Percentiles rank a stretch among this genome's conserved stretches.
These are phyloP conservation scores for Rutstroemia sp. DNA, from an alignment of 2,329 filamentous ascomycete species.

Conservation along the genomic window DNA sequence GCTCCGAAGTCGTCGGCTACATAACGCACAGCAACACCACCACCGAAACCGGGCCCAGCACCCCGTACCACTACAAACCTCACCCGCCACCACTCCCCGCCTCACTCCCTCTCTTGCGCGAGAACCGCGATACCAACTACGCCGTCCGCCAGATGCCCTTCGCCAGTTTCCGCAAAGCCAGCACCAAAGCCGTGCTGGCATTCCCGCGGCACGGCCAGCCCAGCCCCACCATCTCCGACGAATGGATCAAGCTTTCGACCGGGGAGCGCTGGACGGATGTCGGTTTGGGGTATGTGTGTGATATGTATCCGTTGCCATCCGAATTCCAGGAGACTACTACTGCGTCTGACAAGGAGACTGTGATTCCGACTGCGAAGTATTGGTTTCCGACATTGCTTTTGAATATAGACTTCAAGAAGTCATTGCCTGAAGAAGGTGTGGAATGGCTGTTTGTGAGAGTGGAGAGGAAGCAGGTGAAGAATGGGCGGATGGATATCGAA, in stretches of 20 bases:
- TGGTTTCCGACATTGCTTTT: slow-evolving; percentile 53
- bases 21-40: slow-evolving; percentile 56
- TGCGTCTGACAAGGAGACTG: slow-evolving; percentile 24
- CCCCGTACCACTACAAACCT: slow-evolving; percentile 46
- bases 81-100: slow-evolving; percentile 30
- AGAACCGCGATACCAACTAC: slow-evolving; percentile 42
- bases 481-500: slow-evolving; percentile 70
- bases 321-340: not conserved
- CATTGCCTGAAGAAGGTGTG: slow-evolving; percentile 57
- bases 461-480: slow-evolving; percentile 57
- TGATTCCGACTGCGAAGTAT: slow-evolving; percentile 21
- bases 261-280: slow-evolving; percentile 55
- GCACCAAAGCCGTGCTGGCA: slow-evolving; percentile 42
- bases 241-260: slow-evolving; percentile 59
- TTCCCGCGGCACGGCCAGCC: slow-evolving; percentile 41
- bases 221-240: slow-evolving; percentile 41
- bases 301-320: slow-evolving; percentile 47
- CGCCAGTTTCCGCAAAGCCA: slow-evolving; percentile 28
- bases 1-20: slow-evolving; percentile 57
- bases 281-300: slow-evolving; percentile 56
- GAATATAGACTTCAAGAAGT: slow-evolving; percentile 71
- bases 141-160: slow-evolving; percentile 17
- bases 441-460: slow-evolving; percentile 66
- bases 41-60: slow-evolving; percentile 49
- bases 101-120: slow-evolving; percentile 34